Conservation (phyloP, 345 rosid species). For the Nephelium lappaceum region DNA sequence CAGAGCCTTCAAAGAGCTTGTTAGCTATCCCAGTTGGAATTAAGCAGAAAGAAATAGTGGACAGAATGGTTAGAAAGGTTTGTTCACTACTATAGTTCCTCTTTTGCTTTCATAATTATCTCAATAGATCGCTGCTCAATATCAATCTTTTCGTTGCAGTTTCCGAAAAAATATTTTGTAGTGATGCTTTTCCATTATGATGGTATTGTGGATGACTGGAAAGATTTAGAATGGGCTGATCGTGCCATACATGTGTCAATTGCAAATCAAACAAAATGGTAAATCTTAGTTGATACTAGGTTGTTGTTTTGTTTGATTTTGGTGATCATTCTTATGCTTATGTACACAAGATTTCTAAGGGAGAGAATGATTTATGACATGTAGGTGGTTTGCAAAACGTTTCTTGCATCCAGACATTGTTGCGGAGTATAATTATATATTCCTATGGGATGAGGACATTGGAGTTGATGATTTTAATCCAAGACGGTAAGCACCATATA, state of each 20-base stretch:
- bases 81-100: neutral
- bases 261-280: conserved; percentile 67
- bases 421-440: conserved; percentile 70
- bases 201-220: conserved; percentile 55
- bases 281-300: conserved; percentile 3
- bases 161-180: conserved; percentile 39
- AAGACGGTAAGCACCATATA: conserved; percentile 39
- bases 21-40: conserved; percentile 76
- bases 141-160: conserved; percentile 34
- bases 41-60: conserved; percentile 68
- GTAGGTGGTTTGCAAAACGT: conserved; percentile 97
- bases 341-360: neutral
- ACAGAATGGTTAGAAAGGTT: conserved; percentile 72
- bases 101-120: conserved; percentile 3
- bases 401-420: conserved; percentile 93
- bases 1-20: conserved; percentile 46
- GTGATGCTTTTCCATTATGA: conserved; percentile 70
- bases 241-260: conserved; percentile 51
- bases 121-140: conserved; percentile 5
- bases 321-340: neutral
- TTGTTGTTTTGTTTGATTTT: neutral
- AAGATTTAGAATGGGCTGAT: conserved; percentile 45
- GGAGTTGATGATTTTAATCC: conserved; percentile 83
- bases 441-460: conserved; percentile 98
- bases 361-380: conserved; percentile 9